Percentiles rank a stretch among this genome's conserved stretches.
phyloP scores from a whole-genome alignment of 2,329 filamentous ascomycete genomes.

The Coniochaeta prunicola region DNA sequence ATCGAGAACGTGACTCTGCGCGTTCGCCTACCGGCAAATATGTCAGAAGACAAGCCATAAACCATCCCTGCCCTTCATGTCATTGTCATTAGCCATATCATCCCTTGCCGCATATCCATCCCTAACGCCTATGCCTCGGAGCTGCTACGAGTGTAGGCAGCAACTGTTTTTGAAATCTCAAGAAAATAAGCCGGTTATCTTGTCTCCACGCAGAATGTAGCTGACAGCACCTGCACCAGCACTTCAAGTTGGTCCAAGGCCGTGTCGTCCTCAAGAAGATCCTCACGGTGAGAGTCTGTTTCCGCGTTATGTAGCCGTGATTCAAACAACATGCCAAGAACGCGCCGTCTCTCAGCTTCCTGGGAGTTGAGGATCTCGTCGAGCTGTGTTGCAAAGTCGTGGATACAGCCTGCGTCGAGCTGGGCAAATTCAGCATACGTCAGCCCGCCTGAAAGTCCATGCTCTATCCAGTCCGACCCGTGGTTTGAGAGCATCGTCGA shows the following conservation, averaged over 20 bases:
- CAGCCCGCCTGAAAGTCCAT: conserved; percentile 4
- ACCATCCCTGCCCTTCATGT: no score
- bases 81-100: not conserved
- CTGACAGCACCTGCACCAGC: not conserved
- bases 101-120: not conserved
- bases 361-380: not conserved
- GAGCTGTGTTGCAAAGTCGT: conserved; percentile 5
- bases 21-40: no score
- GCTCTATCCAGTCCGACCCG: conserved; percentile 11
- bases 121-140: not conserved
- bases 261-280: not conserved
- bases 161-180: not conserved
- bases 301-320: not conserved
- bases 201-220: not conserved
- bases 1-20: no score
- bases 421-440: conserved; percentile 9
- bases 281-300: not conserved
- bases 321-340: not conserved
- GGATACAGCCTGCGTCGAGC: conserved; percentile 6
- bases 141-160: not conserved
- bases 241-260: not conserved
- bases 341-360: not conserved
- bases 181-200: not conserved
- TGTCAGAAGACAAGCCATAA: no score
- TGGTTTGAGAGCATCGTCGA: conserved; percentile 7